phyloP scores from a whole-genome alignment of 495 filamentous ascomycete genomes.

The Aspergillus taichungensis region DNA sequence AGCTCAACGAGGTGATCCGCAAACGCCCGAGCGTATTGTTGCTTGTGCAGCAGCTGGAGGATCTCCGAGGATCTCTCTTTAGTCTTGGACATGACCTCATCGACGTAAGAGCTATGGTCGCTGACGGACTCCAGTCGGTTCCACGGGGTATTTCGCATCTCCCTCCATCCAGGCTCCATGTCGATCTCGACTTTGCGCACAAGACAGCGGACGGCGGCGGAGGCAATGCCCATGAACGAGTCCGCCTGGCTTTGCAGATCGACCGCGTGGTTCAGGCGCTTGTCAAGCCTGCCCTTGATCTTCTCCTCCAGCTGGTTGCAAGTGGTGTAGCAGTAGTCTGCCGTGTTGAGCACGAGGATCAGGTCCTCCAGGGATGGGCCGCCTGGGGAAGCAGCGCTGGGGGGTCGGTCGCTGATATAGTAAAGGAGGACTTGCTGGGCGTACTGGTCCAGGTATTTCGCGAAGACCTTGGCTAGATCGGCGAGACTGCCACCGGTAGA shows the following conservation, averaged over 20 bases:
- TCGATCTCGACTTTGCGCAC: constrained; percentile 75
- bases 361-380: constrained; percentile 64
- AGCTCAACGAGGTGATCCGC: constrained; percentile 89
- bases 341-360: constrained; percentile 85
- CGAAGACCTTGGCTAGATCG: constrained; percentile 76
- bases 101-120: constrained; percentile 89
- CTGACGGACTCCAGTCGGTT: constrained; percentile 87
- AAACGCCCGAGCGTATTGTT: constrained; percentile 88
- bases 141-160: constrained; percentile 98
- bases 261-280: constrained; percentile 60
- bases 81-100: constrained; percentile 63
- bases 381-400: constrained; percentile 38
- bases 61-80: constrained; percentile 64
- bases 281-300: constrained; percentile 82
- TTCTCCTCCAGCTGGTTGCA: constrained; percentile 89
- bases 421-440: constrained; percentile 83
- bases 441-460: constrained; percentile 92
- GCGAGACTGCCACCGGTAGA: constrained; percentile 81
- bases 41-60: constrained; percentile 72
- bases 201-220: constrained; percentile 73
- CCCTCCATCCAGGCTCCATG: constrained; percentile 81
- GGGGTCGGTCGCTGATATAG: constrained; percentile 57
- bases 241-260: constrained; percentile 90
- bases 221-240: constrained; percentile 90
- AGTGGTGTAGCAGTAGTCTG: constrained; percentile 93